Base-by-base conservation (phyloP, 768 basidiomycete species). In the Porpolomopsis calyptriformis region DNA sequence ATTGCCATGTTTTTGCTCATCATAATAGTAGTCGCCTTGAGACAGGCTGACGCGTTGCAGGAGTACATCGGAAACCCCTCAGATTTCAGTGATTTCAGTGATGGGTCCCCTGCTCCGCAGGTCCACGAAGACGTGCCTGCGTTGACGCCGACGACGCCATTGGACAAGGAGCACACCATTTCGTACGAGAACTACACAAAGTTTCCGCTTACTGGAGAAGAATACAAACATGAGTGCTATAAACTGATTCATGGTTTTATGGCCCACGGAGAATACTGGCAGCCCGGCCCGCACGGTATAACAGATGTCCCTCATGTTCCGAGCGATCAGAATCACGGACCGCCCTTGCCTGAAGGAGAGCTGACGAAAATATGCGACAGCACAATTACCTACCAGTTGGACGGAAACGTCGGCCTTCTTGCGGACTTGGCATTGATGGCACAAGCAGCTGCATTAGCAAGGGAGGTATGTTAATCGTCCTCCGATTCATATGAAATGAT, bases 311-410 rank as follows among this genome's bases (percentile, higher is more conserved):
- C 47, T 12, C 63, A 64, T 46, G 55, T 63, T 27, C 53, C 60
- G 34, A 56, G 59, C 31, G 49, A 51, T 49, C 47, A 56, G 18
- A 50, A 57, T 47, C 52, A 59, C 41, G 16, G 9, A 19, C 23
- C 48, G 40, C 45, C 54, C 3, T 49, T 48, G 40, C 46, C 54
- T 3, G 50, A 57, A 14, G 58, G 55, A 16, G 54, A 57, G 41
- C 22, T 43, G 40, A 47, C 56, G 40, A 45, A 48, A 34, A 55
- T 72, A 25, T 85, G 82, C 61, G 63, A 58, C n/a, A 78, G 71
- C 49, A 80, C 78, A 0, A 74, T 85, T 52, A 85, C 82, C 2
- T 85, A 85, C 54, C 71, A 82, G 73, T 61, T 85, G 40, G 79
- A 80, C 53, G 81, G 81, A 2, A 62, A 70, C 41, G 77, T 79